phyloP scores from a whole-genome alignment of 352 stramenopile genomes.

The Pythium aphanidermatum region DNA sequence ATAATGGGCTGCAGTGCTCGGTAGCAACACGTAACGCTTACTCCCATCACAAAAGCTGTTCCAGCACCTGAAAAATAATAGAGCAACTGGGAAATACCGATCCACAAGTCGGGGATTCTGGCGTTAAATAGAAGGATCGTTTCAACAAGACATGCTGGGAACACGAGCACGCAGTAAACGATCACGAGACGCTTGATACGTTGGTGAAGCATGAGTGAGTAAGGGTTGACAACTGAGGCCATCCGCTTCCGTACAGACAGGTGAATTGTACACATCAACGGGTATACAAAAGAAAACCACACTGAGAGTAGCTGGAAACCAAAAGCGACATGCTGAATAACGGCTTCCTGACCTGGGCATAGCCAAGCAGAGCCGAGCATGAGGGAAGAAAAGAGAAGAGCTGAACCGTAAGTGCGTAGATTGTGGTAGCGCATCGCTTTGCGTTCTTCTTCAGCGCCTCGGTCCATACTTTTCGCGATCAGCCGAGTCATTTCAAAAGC shows the following conservation, averaged over 20 bases:
- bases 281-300: conserved; percentile 54
- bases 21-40: conserved; percentile 59
- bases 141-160: conserved; percentile 52
- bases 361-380: conserved; percentile 35
- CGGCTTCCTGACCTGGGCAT: conserved; percentile 21
- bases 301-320: conserved; percentile 39
- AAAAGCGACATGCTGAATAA: conserved; percentile 30
- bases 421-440: conserved; percentile 48
- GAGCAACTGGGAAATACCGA: conserved; percentile 42
- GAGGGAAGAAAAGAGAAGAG: conserved; percentile 29
- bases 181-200: conserved; percentile 64
- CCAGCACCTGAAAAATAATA: conserved; percentile 60
- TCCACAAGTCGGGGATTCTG: conserved; percentile 30
- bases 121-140: conserved; percentile 23
- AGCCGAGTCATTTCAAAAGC: conserved; percentile 64
- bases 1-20: conserved; percentile 53
- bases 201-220: conserved; percentile 41
- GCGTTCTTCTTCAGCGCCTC: conserved; percentile 40
- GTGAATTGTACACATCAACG: conserved; percentile 37
- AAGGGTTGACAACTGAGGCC: conserved; percentile 33
- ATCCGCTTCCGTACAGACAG: conserved; percentile 44
- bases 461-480: conserved; percentile 63
- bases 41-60: conserved; percentile 52
- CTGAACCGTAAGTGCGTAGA: conserved; percentile 28
- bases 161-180: conserved; percentile 62